These are phyloP conservation scores for Triadica sebifera DNA, from an alignment of 345 rosid species.

Conservation along the genomic window DNA sequence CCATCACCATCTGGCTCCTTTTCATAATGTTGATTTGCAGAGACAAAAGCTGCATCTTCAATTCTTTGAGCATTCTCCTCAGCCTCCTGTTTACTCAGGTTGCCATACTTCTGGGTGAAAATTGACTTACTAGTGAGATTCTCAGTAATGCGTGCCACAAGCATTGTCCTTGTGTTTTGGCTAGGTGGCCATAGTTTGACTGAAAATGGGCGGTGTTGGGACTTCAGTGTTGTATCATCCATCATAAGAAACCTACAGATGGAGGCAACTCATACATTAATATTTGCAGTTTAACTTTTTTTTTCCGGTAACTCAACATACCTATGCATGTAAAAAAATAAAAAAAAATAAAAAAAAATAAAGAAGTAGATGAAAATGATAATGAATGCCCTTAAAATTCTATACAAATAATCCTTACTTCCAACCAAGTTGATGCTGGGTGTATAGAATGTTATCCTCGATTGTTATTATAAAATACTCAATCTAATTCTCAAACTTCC, in stretches of 20 bases:
- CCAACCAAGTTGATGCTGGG: not conserved
- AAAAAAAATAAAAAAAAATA: too few species aligned
- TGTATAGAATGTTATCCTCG: not conserved
- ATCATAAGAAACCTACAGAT: conserved; percentile 36
- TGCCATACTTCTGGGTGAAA: conserved; percentile 80
- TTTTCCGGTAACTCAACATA: not conserved
- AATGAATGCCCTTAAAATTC: not conserved
- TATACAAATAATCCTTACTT: not conserved
- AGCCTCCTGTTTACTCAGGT: conserved; percentile 69
- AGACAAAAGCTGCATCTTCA: conserved; percentile 61
- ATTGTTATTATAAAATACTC: not conserved
- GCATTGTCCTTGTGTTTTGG: conserved; percentile 62
- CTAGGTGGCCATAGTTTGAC: conserved; percentile 93
- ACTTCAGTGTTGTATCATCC: conserved; percentile 50
- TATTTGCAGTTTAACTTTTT: not conserved
- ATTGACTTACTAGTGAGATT: conserved; percentile 75
- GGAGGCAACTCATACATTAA: not conserved
- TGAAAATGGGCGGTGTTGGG: conserved; percentile 61
- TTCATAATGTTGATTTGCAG: conserved; percentile 70
- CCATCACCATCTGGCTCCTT: conserved; percentile 97
- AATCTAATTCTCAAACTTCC: not conserved
- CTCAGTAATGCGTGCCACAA: conserved; percentile 57
- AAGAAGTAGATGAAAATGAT: not conserved
- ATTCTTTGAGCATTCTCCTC: conserved; percentile 68
- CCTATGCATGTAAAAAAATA: not conserved